phyloP scores from a whole-genome alignment of 148 eudicot genomes.

The Agrostemma githago region DNA sequence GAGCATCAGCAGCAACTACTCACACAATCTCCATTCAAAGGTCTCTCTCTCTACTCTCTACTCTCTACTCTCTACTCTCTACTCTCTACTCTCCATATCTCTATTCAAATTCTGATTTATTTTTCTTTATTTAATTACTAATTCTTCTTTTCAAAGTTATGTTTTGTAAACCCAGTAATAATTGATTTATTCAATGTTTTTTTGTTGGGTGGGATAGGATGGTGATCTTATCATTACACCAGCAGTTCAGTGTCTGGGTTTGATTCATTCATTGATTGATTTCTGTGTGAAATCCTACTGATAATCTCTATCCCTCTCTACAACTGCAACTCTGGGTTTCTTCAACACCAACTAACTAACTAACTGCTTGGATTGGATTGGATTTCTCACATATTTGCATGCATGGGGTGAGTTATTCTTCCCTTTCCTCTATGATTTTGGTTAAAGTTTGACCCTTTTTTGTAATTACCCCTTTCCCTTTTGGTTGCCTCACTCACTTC shows the following conservation, averaged over 20 bases:
- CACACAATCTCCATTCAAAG: slow-evolving; percentile 5
- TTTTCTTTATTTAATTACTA: background rate
- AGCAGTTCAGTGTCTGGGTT: slow-evolving; percentile 23
- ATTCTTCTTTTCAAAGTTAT: slow-evolving; percentile 8
- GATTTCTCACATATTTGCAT: slow-evolving; percentile 44
- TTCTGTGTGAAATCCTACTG: background rate
- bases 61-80: background rate
- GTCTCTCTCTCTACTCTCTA: background rate
- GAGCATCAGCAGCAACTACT: slow-evolving; percentile 8
- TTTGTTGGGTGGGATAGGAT: background rate
- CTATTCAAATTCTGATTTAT: background rate
- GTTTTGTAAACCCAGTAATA: background rate
- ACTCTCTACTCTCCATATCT: background rate
- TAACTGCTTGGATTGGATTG: slow-evolving; percentile 12
- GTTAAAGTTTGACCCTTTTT: slow-evolving; percentile 16
- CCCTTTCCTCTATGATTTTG: slow-evolving; percentile 5
- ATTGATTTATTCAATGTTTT: background rate
- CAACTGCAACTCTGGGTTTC: slow-evolving; percentile 19
- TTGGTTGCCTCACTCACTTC: background rate
- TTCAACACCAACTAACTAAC: slow-evolving; percentile 19
- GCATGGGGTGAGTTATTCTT: slow-evolving; percentile 57
- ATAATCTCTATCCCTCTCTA: slow-evolving; percentile 6
- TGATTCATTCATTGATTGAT: slow-evolving; percentile 19
- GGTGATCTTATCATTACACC: slow-evolving; percentile 12
- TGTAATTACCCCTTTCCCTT: background rate